Evolutionary conservation across 768 basidiomycete genomes (phyloP), one percentile per base, ranked within the genome.

Genomic region (Boletus reticulatus): DNA sequence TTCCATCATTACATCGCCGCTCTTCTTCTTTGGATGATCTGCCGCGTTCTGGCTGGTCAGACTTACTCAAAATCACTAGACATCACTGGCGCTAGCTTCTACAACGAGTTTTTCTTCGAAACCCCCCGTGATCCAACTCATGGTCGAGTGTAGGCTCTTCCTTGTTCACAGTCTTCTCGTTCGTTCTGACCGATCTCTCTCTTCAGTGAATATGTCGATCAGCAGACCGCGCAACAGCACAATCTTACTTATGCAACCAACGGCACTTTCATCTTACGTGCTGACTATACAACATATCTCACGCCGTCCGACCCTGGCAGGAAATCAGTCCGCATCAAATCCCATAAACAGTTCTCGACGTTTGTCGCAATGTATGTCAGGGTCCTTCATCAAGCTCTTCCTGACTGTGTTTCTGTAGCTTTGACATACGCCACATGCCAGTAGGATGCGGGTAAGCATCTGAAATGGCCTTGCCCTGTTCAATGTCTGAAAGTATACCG

Each of bases 81-180:
- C 53, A 72, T 76, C 62, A 65, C 71, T 14, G 85, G 85, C 34
- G 50, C 64, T 39, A 72, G 65, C 19, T 87, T 88, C 61, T 75
- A 80, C 54, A 68, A 71, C 36, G 65, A 74, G 6, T 88, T 88
- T 62, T 57, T 64, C 5, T 77, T 76, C 61, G 62, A 73, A 74
- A 19, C 78, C 81, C 39, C 16, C 79, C 2, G 29, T 8, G 87
- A 88, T 62, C 85, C 86, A 5, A 87, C 86, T 8, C 75, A 85
- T 58, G 86, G 86, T 29, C 76, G 85, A 50, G 87, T 89, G 86
- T 86, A 67, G 62, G 81, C 63, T 17, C 43, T 43, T 29, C 9
- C 8, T 43, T 9, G 17, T 20, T 17, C 16, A 6, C 14, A 22
- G 5, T 6, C 14, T 10, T 36, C 5, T 31, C 27, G 17, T 39